phyloP scores from a whole-genome alignment of 139 green algal genomes.

The Chlorella sp. region DNA sequence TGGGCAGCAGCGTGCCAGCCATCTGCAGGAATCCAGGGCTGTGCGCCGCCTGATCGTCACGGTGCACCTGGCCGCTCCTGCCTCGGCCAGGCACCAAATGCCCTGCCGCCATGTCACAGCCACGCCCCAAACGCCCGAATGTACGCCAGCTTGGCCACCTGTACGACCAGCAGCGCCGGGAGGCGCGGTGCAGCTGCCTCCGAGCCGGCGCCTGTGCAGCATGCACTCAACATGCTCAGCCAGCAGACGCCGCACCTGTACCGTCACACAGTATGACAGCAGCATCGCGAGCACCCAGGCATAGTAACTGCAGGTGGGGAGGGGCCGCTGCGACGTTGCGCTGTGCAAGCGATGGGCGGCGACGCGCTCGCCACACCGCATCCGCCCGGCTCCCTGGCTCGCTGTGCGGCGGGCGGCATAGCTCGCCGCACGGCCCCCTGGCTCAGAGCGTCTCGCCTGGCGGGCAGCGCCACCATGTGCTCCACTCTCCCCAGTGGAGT shows the following conservation, averaged over 20 bases:
- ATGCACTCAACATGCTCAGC: too few relatives aligned
- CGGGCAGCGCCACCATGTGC: neutral
- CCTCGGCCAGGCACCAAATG: too few relatives aligned
- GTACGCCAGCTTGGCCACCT: conserved; percentile 13
- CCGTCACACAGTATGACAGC: neutral
- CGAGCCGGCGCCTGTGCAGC: too few relatives aligned
- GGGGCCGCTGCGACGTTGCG: neutral
- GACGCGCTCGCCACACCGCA: neutral
- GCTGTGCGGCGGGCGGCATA: neutral
- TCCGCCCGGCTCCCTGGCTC: neutral
- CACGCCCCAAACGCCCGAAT: neutral
- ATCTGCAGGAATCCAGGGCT: too few relatives aligned
- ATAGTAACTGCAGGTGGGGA: neutral
- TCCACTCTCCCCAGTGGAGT: conserved; percentile 6
- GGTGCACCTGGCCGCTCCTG: too few relatives aligned
- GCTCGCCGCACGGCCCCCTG: neutral
- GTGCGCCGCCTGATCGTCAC: too few relatives aligned
- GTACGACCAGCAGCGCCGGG: neutral
- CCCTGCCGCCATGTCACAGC: too few relatives aligned
- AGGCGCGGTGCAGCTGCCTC: too few relatives aligned
- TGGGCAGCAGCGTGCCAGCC: too few relatives aligned
- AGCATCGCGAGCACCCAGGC: neutral
- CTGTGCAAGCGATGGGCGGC: neutral
- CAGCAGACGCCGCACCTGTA: too few relatives aligned
- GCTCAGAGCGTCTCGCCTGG: conserved; percentile 11